Conservation (phyloP, 2,329 filamentous ascomycete species). For the Ophiocordyceps australis region DNA sequence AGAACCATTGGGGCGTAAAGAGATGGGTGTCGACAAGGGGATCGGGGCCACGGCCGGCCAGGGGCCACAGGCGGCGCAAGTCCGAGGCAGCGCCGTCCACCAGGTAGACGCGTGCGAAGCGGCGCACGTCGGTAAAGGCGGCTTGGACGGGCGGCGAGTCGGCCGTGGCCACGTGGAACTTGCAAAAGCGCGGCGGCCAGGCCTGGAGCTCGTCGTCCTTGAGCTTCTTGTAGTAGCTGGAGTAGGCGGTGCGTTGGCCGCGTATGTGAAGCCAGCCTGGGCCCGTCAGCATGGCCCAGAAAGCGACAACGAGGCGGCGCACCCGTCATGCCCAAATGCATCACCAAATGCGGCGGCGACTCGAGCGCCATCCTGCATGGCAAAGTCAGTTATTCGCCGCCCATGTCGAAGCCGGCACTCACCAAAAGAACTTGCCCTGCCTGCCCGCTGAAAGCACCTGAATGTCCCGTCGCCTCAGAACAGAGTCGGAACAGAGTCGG, state of each 20-base stretch:
- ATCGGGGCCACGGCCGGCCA: constrained; percentile 88
- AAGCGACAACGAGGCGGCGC: not conserved
- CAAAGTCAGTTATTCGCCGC: too few species aligned
- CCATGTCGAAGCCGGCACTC: too few species aligned
- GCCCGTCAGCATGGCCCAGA: constrained; percentile 3
- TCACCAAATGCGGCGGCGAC: constrained; percentile 67
- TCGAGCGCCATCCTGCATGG: constrained; percentile 41
- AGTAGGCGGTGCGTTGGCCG: constrained; percentile 60
- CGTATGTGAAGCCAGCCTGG: constrained; percentile 74
- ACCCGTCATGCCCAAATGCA: constrained; percentile 69
- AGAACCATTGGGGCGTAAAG: constrained; percentile 61
- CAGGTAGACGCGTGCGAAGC: constrained; percentile 63
- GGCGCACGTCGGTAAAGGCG: constrained; percentile 70
- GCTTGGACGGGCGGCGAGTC: constrained; percentile 35
- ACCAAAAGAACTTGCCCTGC: constrained; percentile 97
- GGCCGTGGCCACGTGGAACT: constrained; percentile 57
- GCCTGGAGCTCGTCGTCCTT: constrained; percentile 35
- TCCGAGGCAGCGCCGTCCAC: constrained; percentile 62
- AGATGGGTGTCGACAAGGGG: constrained; percentile 66
- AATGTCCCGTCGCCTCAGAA: too few species aligned
- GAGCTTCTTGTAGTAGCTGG: constrained; percentile 62
- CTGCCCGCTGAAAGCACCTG: constrained; percentile 49
- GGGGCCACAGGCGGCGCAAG: constrained; percentile 58
- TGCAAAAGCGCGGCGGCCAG: constrained; percentile 86
- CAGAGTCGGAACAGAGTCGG: too few species aligned